A percentile compares a stretch with the other conserved stretches of the same genome.
Conservation (phyloP, 805 yeast genomes). For the Suhomyces pyralidae region DNA sequence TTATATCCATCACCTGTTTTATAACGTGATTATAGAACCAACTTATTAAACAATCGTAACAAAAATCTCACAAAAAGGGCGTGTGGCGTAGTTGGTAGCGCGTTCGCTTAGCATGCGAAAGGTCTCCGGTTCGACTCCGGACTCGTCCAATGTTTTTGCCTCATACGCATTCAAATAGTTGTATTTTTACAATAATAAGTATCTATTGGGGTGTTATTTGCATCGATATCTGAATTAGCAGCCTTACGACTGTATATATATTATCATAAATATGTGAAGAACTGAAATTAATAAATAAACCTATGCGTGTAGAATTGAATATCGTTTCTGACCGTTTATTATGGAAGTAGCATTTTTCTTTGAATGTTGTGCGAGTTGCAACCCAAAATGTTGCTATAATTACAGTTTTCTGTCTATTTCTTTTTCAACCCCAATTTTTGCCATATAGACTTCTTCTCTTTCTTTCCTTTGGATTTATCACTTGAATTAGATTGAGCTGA, state of each 20-base stretch:
- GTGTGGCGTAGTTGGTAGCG: constrained; percentile 52
- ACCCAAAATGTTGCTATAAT: background rate
- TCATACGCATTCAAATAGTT: too few relatives aligned
- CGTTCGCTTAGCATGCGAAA: constrained; percentile 50
- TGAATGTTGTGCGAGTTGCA: background rate
- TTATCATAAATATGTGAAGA: background rate
- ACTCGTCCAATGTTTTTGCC: constrained; percentile 34
- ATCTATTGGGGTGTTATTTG: background rate
- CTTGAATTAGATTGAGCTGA: constrained; percentile 10
- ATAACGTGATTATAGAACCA: too few relatives aligned
- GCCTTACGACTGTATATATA: background rate
- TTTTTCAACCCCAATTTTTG: constrained; percentile 14
- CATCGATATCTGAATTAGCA: background rate
- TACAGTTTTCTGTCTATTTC: background rate
- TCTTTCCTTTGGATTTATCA: constrained; percentile 4
- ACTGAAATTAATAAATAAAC: background rate
- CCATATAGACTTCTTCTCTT: constrained; percentile 11
- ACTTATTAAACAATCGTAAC: too few relatives aligned
- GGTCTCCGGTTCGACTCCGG: constrained; percentile 47
- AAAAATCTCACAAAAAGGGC: constrained; percentile 27
- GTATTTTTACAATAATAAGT: too few relatives aligned
- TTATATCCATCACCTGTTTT: too few relatives aligned
- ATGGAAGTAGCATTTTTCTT: background rate
- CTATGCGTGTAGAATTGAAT: background rate
- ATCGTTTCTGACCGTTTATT: background rate